phyloP scores from a whole-genome alignment of 306 rosid species.

The Sicyos baderoa region DNA sequence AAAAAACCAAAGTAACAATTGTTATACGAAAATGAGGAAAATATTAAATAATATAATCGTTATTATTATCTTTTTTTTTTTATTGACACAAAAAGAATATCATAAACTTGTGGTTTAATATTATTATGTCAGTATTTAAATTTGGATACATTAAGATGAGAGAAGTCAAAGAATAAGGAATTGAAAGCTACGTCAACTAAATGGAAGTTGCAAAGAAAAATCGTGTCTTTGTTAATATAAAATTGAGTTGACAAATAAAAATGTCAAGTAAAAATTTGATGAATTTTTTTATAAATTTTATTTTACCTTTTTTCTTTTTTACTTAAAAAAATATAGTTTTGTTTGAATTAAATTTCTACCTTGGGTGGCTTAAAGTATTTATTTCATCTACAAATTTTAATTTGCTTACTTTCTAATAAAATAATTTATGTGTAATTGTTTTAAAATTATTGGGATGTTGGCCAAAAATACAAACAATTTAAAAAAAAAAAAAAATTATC shows the following conservation, averaged over 20 bases:
- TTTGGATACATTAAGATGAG: neutral
- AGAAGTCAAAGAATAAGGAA: neutral
- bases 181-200: neutral
- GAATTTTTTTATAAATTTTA: neutral
- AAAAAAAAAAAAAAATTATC: no score
- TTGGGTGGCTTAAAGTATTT: neutral
- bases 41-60: neutral
- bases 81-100: neutral
- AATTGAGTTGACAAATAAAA: constrained; percentile 7
- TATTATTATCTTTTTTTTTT: neutral
- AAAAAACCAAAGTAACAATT: neutral
- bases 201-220: constrained; percentile 13
- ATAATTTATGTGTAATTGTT: neutral
- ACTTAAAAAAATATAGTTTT: neutral
- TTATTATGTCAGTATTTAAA: neutral
- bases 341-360: constrained; percentile 6
- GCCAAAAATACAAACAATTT: neutral
- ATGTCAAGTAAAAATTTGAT: neutral
- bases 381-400: neutral
- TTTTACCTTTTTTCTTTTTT: neutral
- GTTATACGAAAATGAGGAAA: neutral
- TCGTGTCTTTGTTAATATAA: neutral
- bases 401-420: neutral
- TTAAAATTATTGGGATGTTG: neutral
- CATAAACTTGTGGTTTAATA: neutral